Base-by-base conservation (phyloP, 441 rosid genomes). In the Jatropha podagrica region DNA sequence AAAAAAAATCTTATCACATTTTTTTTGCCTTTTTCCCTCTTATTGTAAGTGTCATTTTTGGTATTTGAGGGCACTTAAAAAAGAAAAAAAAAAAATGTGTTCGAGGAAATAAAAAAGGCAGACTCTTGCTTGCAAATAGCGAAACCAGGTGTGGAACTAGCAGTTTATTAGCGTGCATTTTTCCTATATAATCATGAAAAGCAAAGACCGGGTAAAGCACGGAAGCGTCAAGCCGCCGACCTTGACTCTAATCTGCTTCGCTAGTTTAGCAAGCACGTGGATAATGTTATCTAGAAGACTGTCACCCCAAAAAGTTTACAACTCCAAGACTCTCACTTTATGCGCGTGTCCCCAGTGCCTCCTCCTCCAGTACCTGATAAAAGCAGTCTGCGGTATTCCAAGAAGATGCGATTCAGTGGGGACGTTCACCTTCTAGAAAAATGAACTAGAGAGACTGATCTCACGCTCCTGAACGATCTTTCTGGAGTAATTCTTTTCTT, bases 151-250 rank as follows among this genome's bases (percentile, higher is more conserved):
- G 1, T 32, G 32, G 32, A 32, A 32, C 1, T 32, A 32, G 32
- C 32, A 32, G 32, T 32, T 32, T 44, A 44, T 44, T 7, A 44
- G 7, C 1, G 9, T 6, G 48, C 48, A 32, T 44, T 11, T 44
- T 44, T 44, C 6, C 6, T 61, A 2, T 18, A 1, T 32, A 18
- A 3, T 7, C 7, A 14, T 14, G 61, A 26, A 42, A 23, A 67
- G 41, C 18, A 64, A 18, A 40, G 23, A 11, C 5, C 1, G 7
- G 10, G 38, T 38, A 59, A 73, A 10, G n/a, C 67, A 69, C n/a
- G 70, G 65, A 17, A 38, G 54, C 62, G 54, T 74, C 74, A 46
- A 74, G 89, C 83, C 68, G 84, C 81, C 81, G 26, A 71, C 13
- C 68, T 26, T 80, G 85, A 80, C 80, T 51, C 9, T 1, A 26